phyloP scores from a whole-genome alignment of 116 monocot species.

The Iris pallida region DNA sequence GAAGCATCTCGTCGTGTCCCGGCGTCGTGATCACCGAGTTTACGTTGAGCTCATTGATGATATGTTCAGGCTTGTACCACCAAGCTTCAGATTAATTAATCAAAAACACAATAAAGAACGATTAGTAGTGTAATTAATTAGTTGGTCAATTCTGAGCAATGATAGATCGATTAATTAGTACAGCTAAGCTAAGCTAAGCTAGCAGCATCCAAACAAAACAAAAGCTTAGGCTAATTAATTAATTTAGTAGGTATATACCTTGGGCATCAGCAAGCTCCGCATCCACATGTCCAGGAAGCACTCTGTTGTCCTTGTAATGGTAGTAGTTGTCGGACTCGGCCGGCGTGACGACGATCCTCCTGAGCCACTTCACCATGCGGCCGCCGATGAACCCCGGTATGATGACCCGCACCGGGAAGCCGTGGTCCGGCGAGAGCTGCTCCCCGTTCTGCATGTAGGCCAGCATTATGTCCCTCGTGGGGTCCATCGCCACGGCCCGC shows the following conservation, averaged over 20 bases:
- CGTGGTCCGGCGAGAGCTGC: slow-evolving; percentile 77
- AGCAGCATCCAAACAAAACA: too few relatives aligned
- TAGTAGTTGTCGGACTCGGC: slow-evolving; percentile 65
- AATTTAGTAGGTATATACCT: slow-evolving; percentile 34
- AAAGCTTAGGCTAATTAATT: too few relatives aligned
- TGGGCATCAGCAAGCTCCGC: slow-evolving; percentile 77
- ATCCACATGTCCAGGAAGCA: slow-evolving; percentile 71
- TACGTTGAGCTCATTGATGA: slow-evolving; percentile 91
- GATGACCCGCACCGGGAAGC: slow-evolving; percentile 79
- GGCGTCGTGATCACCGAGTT: slow-evolving; percentile 96
- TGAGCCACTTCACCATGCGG: slow-evolving; percentile 96
- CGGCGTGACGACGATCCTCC: slow-evolving; percentile 53
- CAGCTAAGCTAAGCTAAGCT: too few relatives aligned
- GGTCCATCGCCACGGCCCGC: slow-evolving; percentile 88
- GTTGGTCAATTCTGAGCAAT: too few relatives aligned
- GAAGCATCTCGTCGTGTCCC: slow-evolving; percentile 66
- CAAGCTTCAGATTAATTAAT: slow-evolving; percentile 52
- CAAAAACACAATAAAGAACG: neutral
- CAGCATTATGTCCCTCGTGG: slow-evolving; percentile 62
- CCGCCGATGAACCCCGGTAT: slow-evolving; percentile 90
- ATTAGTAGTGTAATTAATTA: neutral
- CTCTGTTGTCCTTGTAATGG: slow-evolving; percentile 77
- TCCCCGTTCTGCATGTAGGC: slow-evolving; percentile 97
- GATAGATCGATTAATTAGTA: too few relatives aligned
- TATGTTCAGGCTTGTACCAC: slow-evolving; percentile 98